A percentile compares a stretch with the other conserved stretches of the same genome.
phyloP scores from a whole-genome alignment of 768 basidiomycete species.

The Boletus barrowsii region DNA sequence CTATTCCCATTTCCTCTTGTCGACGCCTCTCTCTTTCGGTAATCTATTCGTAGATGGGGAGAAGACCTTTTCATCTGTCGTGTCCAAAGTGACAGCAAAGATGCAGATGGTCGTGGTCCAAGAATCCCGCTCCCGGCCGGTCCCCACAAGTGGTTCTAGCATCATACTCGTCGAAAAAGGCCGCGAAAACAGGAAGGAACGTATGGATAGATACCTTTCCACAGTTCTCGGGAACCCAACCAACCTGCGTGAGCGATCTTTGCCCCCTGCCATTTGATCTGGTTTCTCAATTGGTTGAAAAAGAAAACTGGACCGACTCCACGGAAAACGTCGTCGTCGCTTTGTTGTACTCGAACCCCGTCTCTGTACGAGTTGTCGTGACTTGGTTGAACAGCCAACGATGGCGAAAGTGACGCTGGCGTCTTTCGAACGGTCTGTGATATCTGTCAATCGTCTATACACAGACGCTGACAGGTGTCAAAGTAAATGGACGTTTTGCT shows the following conservation, averaged over 20 bases:
- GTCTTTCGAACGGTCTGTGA: too few relatives aligned
- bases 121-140: conserved; percentile 5
- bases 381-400: conserved; percentile 38
- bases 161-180: neutral
- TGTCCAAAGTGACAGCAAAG: conserved; percentile 80
- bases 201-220: neutral
- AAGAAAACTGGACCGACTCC: conserved; percentile 41
- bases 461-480: too few relatives aligned
- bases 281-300: conserved; percentile 38
- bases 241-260: neutral
- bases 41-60: conserved; percentile 53
- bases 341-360: conserved; percentile 41
- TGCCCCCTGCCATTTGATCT: conserved; percentile 17
- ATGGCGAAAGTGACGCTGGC: conserved; percentile 4
- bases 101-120: conserved; percentile 43
- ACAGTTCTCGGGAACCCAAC: neutral
- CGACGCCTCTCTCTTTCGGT: neutral
- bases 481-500: too few relatives aligned
- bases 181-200: too few relatives aligned
- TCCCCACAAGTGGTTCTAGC: neutral
- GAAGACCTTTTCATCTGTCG: conserved; percentile 68
- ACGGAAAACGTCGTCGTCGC: conserved; percentile 42
- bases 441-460: too few relatives aligned
- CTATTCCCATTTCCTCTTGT: neutral
- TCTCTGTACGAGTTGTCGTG: conserved; percentile 26